Base-by-base conservation (phyloP, 768 basidiomycete genomes). In the Cyclocybe aegerita region DNA sequence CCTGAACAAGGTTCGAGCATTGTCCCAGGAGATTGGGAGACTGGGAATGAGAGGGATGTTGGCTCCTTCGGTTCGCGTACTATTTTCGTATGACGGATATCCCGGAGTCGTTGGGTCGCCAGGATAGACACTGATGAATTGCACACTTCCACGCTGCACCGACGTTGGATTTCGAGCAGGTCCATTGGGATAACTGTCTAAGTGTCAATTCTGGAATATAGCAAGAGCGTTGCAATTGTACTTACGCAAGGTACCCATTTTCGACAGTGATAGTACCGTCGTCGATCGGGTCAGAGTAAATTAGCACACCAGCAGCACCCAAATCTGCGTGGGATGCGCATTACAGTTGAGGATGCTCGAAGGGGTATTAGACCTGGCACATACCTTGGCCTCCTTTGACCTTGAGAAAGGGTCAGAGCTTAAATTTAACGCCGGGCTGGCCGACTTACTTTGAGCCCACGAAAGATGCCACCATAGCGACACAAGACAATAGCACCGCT, bases 31-130 rank as follows among this genome's bases (percentile, higher is more conserved):
- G 54, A 97, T 83, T 2, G 96, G 96, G n/a, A 98, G 67, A 59
- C 90, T 93, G 0, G 90, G 90, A 52, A 93, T 93, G 7, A 60
- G 62, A 2, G 90, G 89, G 39, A 87, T 78, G 57, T 85, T 90
- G 39, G 67, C 70, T 9, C 75, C 81, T n/a, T 81, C 78, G 9
- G 55, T 70, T 47, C 89, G 78, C 5, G 87, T 86, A 39, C 81
- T 81, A 58, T 94, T 85, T 62, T 86, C 79, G 67, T 98, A 98
- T 0, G 95, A 77, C 39, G 96, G 95, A 52, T 82, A 78, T 12
- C 88, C 90, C 4, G 94, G 93, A 2, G 94, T 97, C 0, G 88
- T 86, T 2, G 93, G 90, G 62, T 90, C 88, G 5, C 86, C 85
- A 14, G 84, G 83, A 58, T 87, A 89, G 7, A 74, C 60, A 34